Conservation (phyloP, 1,284 basidiomycete genomes). For the Fistulina hepatica region DNA sequence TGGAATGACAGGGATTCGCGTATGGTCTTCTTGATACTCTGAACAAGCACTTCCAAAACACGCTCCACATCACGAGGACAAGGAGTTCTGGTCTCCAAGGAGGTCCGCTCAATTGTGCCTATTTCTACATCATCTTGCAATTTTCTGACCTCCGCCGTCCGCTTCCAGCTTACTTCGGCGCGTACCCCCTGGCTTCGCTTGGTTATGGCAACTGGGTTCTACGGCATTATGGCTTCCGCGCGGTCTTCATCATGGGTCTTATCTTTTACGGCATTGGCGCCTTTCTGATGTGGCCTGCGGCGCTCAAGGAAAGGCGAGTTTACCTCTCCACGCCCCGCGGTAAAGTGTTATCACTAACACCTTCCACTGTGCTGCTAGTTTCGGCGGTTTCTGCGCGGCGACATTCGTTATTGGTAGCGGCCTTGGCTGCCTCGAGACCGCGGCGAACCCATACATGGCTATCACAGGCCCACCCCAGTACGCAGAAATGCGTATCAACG, state of each 20-base stretch:
- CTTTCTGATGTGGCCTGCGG: conserved; percentile 28
- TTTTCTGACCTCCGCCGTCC: background rate
- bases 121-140: no score
- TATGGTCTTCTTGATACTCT: conserved; percentile 80
- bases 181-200: conserved; percentile 29
- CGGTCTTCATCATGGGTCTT: conserved; percentile 25
- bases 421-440: conserved; percentile 25
- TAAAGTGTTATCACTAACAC: no score
- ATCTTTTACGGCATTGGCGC: conserved; percentile 25
- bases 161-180: conserved; percentile 66
- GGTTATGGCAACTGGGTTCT: conserved; percentile 26
- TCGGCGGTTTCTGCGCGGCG: conserved; percentile 28
- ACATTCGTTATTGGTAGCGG: conserved; percentile 28
- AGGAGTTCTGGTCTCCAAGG: conserved; percentile 80
- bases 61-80: conserved; percentile 62
- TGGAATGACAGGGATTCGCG: conserved; percentile 48
- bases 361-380: no score
- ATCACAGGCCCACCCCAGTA: conserved; percentile 25
- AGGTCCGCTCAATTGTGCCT: background rate
- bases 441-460: conserved; percentile 28
- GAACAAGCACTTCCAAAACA: conserved; percentile 69
- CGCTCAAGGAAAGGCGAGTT: conserved; percentile 22
- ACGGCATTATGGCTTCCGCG: conserved; percentile 24
- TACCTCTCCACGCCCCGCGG: no score
- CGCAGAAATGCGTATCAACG: conserved; percentile 26